Conservation (phyloP, 176 grass and related monocot species). For the Eleusine coracana region DNA sequence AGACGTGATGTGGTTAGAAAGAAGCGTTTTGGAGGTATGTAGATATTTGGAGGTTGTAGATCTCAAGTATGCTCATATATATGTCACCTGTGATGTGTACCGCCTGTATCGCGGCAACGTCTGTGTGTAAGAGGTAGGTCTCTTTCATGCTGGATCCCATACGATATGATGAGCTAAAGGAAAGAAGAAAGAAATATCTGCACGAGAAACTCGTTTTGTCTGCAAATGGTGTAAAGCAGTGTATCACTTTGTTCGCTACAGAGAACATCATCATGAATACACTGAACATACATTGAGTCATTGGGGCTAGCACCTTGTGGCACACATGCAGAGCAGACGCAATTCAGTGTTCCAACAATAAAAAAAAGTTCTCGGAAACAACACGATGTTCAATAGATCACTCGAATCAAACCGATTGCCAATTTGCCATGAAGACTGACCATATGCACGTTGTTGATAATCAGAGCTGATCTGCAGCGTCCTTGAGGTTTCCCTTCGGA, state of each 20-base stretch:
- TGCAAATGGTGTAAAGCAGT: not conserved
- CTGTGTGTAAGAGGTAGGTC: not conserved
- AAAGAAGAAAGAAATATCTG: not conserved
- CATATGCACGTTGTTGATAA: not conserved
- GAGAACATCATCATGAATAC: not conserved
- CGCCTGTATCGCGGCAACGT: too few relatives aligned
- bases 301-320: not conserved
- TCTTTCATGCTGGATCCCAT: not conserved
- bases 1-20: not conserved
- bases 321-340: not conserved
- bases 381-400: too few relatives aligned
- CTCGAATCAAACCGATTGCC: too few relatives aligned
- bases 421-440: too few relatives aligned
- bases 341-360: too few relatives aligned
- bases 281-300: not conserved
- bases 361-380: too few relatives aligned
- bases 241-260: not conserved
- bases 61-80: not conserved
- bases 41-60: not conserved
- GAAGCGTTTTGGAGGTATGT: not conserved
- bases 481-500: constrained; percentile 54
- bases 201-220: not conserved
- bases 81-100: not conserved
- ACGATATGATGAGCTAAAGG: not conserved
- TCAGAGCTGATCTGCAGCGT: constrained; percentile 27